These are phyloP conservation scores for Sugiyamaella mastotermitis DNA, from an alignment of 805 yeast genomes.

Conservation along the genomic window DNA sequence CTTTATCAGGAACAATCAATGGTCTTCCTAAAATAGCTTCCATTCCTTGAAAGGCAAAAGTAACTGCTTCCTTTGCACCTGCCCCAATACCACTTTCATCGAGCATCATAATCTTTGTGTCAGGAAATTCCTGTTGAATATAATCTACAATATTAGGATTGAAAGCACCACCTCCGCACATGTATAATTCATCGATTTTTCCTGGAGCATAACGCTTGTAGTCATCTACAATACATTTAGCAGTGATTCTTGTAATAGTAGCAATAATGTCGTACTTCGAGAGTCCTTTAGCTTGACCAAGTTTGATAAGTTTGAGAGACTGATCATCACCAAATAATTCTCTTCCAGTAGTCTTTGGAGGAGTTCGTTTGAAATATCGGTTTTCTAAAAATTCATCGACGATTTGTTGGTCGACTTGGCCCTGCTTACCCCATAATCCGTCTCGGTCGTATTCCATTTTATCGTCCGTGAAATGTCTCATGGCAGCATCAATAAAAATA, in stretches of 20 bases:
- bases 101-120: slow-evolving; percentile 18
- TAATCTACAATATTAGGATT: slow-evolving; percentile 22
- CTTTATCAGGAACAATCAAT: slow-evolving; percentile 22
- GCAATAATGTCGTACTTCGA: slow-evolving; percentile 23
- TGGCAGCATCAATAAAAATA: slow-evolving; percentile 27
- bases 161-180: slow-evolving; percentile 28
- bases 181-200: slow-evolving; percentile 22
- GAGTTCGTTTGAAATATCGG: slow-evolving; percentile 19
- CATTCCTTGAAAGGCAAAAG: slow-evolving; percentile 26
- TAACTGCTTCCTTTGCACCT: slow-evolving; percentile 25
- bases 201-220: slow-evolving; percentile 18
- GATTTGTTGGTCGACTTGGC: slow-evolving; percentile 20
- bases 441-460: slow-evolving; percentile 23
- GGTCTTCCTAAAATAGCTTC: slow-evolving; percentile 25
- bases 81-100: slow-evolving; percentile 17
- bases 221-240: slow-evolving; percentile 23
- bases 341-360: slow-evolving; percentile 28
- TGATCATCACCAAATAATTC: slow-evolving; percentile 25
- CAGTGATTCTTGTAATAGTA: slow-evolving; percentile 26
- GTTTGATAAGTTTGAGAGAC: slow-evolving; percentile 17
- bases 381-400: slow-evolving; percentile 22
- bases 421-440: slow-evolving; percentile 25
- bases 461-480: slow-evolving; percentile 23
- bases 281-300: slow-evolving; percentile 15
- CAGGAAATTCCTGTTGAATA: slow-evolving; percentile 19